Evolutionary conservation across 2,329 filamentous ascomycete species (phyloP), one percentile per base, ranked within the genome.

Genomic region (Huntiella savannae): DNA sequence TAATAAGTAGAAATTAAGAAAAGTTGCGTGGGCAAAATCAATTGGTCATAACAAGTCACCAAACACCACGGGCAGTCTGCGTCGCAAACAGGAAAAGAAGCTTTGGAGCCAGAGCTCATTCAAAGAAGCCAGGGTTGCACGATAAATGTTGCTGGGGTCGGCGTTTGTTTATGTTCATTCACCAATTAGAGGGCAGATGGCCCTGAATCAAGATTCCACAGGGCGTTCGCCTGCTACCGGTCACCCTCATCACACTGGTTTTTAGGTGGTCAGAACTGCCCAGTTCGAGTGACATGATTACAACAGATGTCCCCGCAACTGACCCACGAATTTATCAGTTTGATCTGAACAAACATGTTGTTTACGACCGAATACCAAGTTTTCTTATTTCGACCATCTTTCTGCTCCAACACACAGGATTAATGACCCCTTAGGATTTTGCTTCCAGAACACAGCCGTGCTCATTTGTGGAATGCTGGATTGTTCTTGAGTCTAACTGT

Each of bases 81-180:
- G 35, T 15, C 13, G 12, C 35, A 38, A 13, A 38, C 4, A 15
- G 35, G n/a, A 13, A 38, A 38, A 13, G 13, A 13, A 17, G 13
- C 13, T 15, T 6, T 38, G 7, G 7, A 17, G 13, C 35, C 35
- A 38, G 13, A 16, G 17, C 33, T 12, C 19, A n/a, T 28, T 28
- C 19, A 41, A 41, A 28, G 40, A 38, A 38, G 40, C 22, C 40
- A 41, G 40, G 40, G 40, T 41, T 41, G 40, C 40, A 41, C 13
- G 33, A 41, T 41, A 41, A 28, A 41, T 28, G 19, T 13, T 13
- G 19, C 22, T 19, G 11, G 12, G 40, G 10, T 15, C 15, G 28
- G 4, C 13, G 10, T 39, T 39, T 28, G 22, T 28, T 28, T 28
- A 28, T 28, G 22, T 28, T 28, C 22, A 28, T 28, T 28, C 22